phyloP scores from a whole-genome alignment of 768 basidiomycete species.

The Collybiopsis confluens region DNA sequence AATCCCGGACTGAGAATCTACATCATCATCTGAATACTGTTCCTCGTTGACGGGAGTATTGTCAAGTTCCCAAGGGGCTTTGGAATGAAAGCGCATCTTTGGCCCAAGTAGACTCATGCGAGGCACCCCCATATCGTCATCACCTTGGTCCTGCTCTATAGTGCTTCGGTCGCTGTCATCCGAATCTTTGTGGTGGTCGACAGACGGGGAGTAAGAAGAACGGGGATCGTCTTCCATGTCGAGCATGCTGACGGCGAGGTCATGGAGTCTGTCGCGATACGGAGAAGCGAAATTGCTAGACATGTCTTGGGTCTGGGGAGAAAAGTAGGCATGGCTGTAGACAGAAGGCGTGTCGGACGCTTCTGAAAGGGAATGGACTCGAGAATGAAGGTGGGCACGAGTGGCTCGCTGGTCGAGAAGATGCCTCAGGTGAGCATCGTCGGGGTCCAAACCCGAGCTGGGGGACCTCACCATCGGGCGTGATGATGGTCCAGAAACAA shows the following conservation, averaged over 20 bases:
- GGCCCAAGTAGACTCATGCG: constrained; percentile 77
- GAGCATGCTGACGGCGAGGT: constrained; percentile 46
- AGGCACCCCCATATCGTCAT: constrained; percentile 39
- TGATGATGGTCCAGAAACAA: constrained; percentile 9
- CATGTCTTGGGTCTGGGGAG: constrained; percentile 32
- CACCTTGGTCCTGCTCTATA: constrained; percentile 32
- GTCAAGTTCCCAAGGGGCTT: constrained; percentile 77
- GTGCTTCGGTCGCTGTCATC: constrained; percentile 27
- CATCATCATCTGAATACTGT: constrained; percentile 38
- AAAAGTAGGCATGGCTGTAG: constrained; percentile 59
- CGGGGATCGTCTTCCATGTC: constrained; percentile 54
- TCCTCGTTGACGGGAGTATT: constrained; percentile 42
- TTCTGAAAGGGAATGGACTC: constrained; percentile 53
- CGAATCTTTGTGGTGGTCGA: constrained; percentile 22
- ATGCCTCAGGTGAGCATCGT: constrained; percentile 43
- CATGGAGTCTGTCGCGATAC: constrained; percentile 37
- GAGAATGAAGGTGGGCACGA: constrained; percentile 44
- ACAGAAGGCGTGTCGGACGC: constrained; percentile 61
- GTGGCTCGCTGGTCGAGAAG: constrained; percentile 53
- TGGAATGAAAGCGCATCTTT: constrained; percentile 77
- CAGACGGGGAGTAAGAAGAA: constrained; percentile 28
- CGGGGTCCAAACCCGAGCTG: constrained; percentile 30
- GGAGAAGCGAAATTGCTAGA: constrained; percentile 7
- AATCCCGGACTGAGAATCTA: constrained; percentile 22
- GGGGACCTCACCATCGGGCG: constrained; percentile 37